Base-by-base conservation (phyloP, 495 filamentous ascomycete species). In the Parmelia sp. region DNA sequence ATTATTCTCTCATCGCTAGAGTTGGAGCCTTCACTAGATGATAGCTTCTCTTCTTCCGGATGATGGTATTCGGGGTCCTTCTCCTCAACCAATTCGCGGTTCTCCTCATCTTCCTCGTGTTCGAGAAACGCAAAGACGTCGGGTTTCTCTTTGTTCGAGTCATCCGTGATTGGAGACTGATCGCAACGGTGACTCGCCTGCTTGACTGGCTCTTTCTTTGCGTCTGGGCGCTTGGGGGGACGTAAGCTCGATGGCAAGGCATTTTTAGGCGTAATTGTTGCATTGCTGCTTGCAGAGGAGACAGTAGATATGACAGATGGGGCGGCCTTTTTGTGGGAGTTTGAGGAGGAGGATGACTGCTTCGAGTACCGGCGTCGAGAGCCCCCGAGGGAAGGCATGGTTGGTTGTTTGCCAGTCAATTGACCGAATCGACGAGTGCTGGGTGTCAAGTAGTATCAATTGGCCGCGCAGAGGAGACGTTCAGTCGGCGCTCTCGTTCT, bases 111-210 rank as follows among this genome's bases (percentile, higher is more conserved):
- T 23, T 66, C 51, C 7, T 65, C 62, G n/a, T 57, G 56, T 37
- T 68, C 66, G 63, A 71, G 68, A 35, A 66, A 71, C 7, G 70
- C 68, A 55, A 71, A 71, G 12, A 71, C 70, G 45, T 71, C 57
- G 1, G 69, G 8, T 10, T 62, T 63, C 60, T 57, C 49, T 51
- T 63, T 63, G n/a, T 66, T 45, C 10, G 60, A 25, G n/a, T 51
- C 47, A 21, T 57, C 31, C 9, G 25, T 25, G 35, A 27, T 63
- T 47, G 33, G 58, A 49, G 60, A 44, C 10, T 2, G 14, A 21
- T 31, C n/a, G 27, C 31, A 42, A 11, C 23, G 42, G 17, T 37
- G 62, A 15, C 23, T 17, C n/a, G 36, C 31, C 29, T 40, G 57
- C 57, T 66, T 33, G 21, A 55, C 21, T 31, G 63, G 53, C 12